Conservation (phyloP, 768 basidiomycete genomes). For the Podaxis sp. region DNA sequence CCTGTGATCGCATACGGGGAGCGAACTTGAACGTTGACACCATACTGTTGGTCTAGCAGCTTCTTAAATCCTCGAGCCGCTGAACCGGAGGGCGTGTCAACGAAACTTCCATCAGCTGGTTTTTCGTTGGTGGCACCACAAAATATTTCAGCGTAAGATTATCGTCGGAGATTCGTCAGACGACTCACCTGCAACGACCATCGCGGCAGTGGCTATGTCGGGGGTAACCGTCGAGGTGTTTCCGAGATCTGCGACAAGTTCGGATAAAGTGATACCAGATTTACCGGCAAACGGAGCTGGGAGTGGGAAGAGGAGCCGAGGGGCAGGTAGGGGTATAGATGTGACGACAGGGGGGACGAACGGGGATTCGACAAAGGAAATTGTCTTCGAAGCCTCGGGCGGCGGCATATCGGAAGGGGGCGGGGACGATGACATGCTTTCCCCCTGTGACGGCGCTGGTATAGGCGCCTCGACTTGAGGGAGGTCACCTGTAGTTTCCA, state of each 20-base stretch:
- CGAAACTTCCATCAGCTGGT: slow-evolving; percentile 68
- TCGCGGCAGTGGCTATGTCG: slow-evolving; percentile 55
- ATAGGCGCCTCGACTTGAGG: slow-evolving; percentile 6
- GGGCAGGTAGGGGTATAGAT: background rate
- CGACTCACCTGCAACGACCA: slow-evolving; percentile 57
- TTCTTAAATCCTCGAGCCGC: slow-evolving; percentile 78
- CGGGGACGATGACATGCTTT: background rate
- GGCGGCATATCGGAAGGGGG: slow-evolving; percentile 1
- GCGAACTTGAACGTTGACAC: slow-evolving; percentile 63
- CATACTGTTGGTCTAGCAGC: slow-evolving; percentile 65
- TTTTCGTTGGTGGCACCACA: background rate
- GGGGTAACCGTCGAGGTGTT: slow-evolving; percentile 36
- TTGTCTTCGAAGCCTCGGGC: slow-evolving; percentile 2
- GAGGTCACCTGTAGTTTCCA: background rate
- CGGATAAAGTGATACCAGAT: slow-evolving; percentile 37
- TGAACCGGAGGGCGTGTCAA: slow-evolving; percentile 75
- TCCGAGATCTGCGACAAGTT: slow-evolving; percentile 35
- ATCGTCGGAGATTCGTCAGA: background rate
- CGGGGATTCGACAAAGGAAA: background rate
- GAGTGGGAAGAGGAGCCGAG: slow-evolving; percentile 10
- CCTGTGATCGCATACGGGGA: slow-evolving; percentile 85
- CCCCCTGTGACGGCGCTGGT: slow-evolving; percentile 1
- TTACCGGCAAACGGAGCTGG: slow-evolving; percentile 6
- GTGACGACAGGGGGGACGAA: background rate
- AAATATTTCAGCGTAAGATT: background rate